Evolutionary conservation across 371 early-diverging fungal genomes (phyloP), one percentile per base, ranked within the genome.

Genomic region (Mucor piriformis): DNA sequence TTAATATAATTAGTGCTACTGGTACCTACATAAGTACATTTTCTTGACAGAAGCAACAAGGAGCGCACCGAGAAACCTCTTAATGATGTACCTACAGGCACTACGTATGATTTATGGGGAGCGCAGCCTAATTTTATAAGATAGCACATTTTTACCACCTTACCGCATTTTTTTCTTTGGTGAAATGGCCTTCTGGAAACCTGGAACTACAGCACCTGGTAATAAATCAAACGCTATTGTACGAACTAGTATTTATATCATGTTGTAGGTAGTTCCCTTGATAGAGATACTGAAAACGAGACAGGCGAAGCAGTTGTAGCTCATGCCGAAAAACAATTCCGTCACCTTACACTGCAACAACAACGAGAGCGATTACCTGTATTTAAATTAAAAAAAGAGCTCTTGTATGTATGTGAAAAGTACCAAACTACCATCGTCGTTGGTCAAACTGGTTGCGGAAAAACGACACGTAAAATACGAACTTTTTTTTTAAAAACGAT

Each of bases 391-490:
- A 83, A 84, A 23, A 73, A 61, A 43, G 81, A 84, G 32, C 52
- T 86, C 21, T 61, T 86, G 4, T 87, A 86, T 59, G 54, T 83
- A 5, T 50, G 91, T 5, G 89, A 91, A 44, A 82, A 73, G 16
- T 83, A 85, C 54, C 87, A 87, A 49, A 89, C 91, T 5, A 76
- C 83, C 0, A 77, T 94, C 25, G 75, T 95, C 11, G 82, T 88
- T 13, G 81, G 81, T 0, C 76, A 81, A 57, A 81, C 81, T 2
- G 81, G 81, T 16, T 67, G 69, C 51, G 81, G 95, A 25, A 96
- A 95, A 68, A 91, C 92, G 7, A 92, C 92, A 35, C 92, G 86
- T 88, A 83, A 50, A n/a, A n/a, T n/a, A n/a, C n/a, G 84, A 58
- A 10, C 20, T 38, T 16, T 44, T 34, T 27, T 24, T 50, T 29